Conservation (phyloP, 208 protist genomes). For the Leishmania amazonensis region DNA sequence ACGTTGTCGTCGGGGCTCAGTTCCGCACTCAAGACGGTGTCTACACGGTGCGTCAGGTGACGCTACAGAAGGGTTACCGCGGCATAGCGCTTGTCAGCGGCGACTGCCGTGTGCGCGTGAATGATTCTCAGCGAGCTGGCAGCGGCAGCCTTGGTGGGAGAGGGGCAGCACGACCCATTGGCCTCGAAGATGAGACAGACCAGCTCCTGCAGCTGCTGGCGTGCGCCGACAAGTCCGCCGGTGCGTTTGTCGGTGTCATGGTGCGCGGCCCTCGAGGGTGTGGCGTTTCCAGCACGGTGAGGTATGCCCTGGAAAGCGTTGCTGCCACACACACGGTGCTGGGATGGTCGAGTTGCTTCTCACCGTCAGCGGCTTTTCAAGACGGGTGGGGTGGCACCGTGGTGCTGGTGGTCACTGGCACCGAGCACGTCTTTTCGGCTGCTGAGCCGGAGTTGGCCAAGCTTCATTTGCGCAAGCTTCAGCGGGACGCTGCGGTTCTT, state of each 20-base stretch:
- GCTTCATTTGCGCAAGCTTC: slow-evolving; percentile 30
- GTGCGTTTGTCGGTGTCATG: slow-evolving; percentile 42
- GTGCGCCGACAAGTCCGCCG: slow-evolving; percentile 25
- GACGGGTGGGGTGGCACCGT: slow-evolving; percentile 19
- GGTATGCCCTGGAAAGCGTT: slow-evolving; percentile 27
- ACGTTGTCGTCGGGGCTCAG: slow-evolving; percentile 46
- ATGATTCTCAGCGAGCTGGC: slow-evolving; percentile 21
- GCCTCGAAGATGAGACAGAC: slow-evolving; percentile 35
- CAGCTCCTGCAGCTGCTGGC: slow-evolving; percentile 34
- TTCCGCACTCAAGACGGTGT: slow-evolving; percentile 38
- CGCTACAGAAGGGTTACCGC: slow-evolving; percentile 48
- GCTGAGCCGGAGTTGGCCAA: slow-evolving; percentile 48
- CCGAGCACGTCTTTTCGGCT: slow-evolving; percentile 50
- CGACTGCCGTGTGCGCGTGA: slow-evolving; percentile 60
- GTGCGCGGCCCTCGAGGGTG: slow-evolving; percentile 56
- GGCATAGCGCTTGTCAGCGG: slow-evolving; percentile 57
- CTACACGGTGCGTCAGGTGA: slow-evolving; percentile 55
- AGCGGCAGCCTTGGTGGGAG: not conserved
- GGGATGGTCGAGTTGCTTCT: slow-evolving; percentile 43
- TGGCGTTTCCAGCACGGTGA: slow-evolving; percentile 44
- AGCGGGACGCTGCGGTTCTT: slow-evolving; percentile 33
- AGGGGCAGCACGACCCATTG: slow-evolving; percentile 26
- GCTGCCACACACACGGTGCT: slow-evolving; percentile 24
- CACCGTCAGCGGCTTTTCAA: slow-evolving; percentile 12
- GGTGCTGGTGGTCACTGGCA: slow-evolving; percentile 36